A percentile compares a stretch with the other conserved stretches of the same genome.
These are phyloP conservation scores for Fraxinus baroniana DNA, from an alignment of 305 asterid genomes.

Conservation along the genomic window DNA sequence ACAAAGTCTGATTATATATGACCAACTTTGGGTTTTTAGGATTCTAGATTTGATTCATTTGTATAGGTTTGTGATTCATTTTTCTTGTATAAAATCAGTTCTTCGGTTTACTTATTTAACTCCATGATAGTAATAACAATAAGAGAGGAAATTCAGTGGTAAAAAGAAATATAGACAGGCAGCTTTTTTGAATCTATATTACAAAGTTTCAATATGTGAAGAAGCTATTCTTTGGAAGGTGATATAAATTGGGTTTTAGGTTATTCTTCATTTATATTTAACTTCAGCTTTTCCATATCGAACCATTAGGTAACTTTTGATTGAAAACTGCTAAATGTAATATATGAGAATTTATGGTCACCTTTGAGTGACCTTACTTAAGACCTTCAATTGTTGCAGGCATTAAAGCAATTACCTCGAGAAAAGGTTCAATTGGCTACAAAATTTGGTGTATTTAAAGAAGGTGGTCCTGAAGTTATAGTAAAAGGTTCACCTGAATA, in stretches of 20 bases:
- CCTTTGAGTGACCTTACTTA: neutral
- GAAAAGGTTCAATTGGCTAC: conserved; percentile 57
- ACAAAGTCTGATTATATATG: neutral
- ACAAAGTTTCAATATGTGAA: neutral
- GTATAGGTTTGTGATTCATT: neutral
- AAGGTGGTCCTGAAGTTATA: conserved; percentile 27
- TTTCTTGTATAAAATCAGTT: neutral
- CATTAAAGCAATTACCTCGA: conserved; percentile 49
- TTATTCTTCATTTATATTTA: neutral
- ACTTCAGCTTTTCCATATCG: neutral
- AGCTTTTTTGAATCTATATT: neutral
- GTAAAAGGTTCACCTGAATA: conserved; percentile 55
- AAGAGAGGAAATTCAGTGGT: neutral
- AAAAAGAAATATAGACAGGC: neutral
- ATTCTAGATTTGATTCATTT: neutral
- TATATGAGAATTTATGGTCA: neutral
- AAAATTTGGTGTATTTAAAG: conserved; percentile 42
- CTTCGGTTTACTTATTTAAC: neutral
- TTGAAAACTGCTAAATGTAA: neutral
- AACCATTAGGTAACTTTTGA: neutral
- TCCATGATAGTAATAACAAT: neutral
- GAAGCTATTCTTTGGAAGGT: neutral
- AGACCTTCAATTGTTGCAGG: conserved; percentile 31
- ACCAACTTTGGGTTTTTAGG: neutral
- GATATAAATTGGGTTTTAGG: neutral